A percentile compares a stretch with the other conserved stretches of the same genome.
These are phyloP conservation scores for Lenzites betulinus DNA, from an alignment of 768 basidiomycete genomes.

Conservation along the genomic window DNA sequence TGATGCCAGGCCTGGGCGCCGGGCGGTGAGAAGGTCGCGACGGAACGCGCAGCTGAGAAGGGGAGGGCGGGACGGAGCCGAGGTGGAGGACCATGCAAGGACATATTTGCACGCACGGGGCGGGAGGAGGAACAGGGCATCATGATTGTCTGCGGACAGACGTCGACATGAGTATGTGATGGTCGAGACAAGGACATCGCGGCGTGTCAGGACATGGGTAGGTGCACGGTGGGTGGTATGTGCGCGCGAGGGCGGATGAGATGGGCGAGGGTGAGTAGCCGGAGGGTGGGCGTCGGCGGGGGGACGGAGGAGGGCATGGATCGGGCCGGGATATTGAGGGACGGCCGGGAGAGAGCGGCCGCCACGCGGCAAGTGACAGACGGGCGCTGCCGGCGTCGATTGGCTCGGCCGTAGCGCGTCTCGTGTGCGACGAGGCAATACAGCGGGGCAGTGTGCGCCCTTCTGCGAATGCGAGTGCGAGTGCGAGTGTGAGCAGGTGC, in stretches of 20 bases:
- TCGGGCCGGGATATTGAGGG: slow-evolving; percentile 6
- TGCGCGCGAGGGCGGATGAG: not conserved
- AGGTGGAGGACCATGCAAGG: too few species aligned
- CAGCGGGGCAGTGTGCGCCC: slow-evolving; percentile 12
- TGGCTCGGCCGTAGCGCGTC: not conserved
- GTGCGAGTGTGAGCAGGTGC: not conserved
- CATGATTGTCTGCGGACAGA: not conserved
- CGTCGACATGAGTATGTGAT: not conserved
- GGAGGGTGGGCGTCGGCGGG: not conserved
- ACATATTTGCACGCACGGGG: not conserved
- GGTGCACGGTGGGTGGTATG: not conserved
- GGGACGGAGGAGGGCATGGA: slow-evolving; percentile 2
- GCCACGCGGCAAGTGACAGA: slow-evolving; percentile 16
- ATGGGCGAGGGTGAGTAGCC: not conserved
- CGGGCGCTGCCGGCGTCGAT: slow-evolving; percentile 10
- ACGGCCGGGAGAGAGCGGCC: slow-evolving; percentile 5
- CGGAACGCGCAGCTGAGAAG: not conserved
- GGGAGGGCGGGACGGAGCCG: too few species aligned
- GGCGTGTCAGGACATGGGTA: not conserved
- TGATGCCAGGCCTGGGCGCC: too few species aligned
- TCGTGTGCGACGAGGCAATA: slow-evolving; percentile 3
- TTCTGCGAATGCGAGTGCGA: not conserved
- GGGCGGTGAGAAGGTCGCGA: not conserved
- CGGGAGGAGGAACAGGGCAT: not conserved
- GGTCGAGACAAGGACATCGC: not conserved